phyloP scores from a whole-genome alignment of 2,329 filamentous ascomycete species.

The Ceratocystis variospora region DNA sequence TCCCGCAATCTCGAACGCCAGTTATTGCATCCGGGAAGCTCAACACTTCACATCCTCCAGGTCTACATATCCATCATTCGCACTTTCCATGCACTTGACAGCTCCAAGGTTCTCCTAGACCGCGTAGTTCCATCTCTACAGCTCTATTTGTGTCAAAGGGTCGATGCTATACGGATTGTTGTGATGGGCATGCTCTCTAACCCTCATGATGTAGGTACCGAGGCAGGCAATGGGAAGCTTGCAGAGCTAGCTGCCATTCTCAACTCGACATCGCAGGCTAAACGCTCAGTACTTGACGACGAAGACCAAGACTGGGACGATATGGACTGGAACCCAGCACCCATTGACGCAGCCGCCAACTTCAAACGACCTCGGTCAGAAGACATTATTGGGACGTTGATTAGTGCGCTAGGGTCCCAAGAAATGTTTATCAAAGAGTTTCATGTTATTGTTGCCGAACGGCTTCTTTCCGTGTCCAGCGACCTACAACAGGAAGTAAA shows the following conservation, averaged over 20 bases:
- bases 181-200: slow-evolving; percentile 59
- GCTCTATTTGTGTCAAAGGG: slow-evolving; percentile 60
- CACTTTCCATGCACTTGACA: slow-evolving; percentile 60
- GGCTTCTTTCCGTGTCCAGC: slow-evolving; percentile 53
- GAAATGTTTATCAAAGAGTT: slow-evolving; percentile 92
- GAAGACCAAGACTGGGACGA: slow-evolving; percentile 80
- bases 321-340: slow-evolving; percentile 85
- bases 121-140: slow-evolving; percentile 60
- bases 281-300: slow-evolving; percentile 40
- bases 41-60: slow-evolving; percentile 60
- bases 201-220: slow-evolving; percentile 36
- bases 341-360: slow-evolving; percentile 81
- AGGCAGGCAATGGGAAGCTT: slow-evolving; percentile 36
- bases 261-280: slow-evolving; percentile 43
- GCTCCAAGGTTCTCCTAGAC: slow-evolving; percentile 63
- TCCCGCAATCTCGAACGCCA: slow-evolving; percentile 49
- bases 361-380: slow-evolving; percentile 80
- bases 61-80: slow-evolving; percentile 70
- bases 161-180: slow-evolving; percentile 65
- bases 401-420: slow-evolving; percentile 75
- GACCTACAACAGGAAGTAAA: slow-evolving; percentile 67
- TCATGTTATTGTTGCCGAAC: slow-evolving; percentile 74
- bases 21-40: slow-evolving; percentile 60
- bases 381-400: slow-evolving; percentile 82
- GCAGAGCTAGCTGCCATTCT: slow-evolving; percentile 55